Evolutionary conservation across 1,139 yeast genomes (phyloP).

Genomic region (Hansenula lynferdii): DNA sequence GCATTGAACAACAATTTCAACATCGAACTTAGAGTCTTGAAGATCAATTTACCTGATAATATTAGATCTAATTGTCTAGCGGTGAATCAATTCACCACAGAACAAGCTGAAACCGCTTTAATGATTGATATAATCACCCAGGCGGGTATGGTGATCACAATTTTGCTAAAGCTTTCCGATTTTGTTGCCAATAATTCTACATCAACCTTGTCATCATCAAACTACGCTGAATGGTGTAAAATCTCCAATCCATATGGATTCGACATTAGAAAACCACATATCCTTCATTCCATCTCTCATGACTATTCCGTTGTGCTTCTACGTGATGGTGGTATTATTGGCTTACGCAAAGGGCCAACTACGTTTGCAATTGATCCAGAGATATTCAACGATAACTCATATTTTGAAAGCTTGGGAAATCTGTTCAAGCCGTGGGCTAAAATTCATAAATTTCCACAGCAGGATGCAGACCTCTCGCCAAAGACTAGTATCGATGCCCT

Average conservation of each 20-base stretch:
- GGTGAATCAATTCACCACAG: constrained; percentile 10
- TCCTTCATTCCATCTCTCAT: constrained; percentile 42
- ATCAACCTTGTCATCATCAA: constrained; percentile 13
- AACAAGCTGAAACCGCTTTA: constrained; percentile 8
- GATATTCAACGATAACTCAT: constrained; percentile 52
- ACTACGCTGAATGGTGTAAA: constrained; percentile 47
- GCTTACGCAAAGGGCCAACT: constrained; percentile 36
- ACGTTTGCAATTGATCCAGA: constrained; percentile 43
- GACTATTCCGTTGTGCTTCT: constrained; percentile 49
- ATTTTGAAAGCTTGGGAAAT: constrained; percentile 37
- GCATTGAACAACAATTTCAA: constrained; percentile 17
- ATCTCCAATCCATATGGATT: constrained; percentile 72
- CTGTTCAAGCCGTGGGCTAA: constrained; percentile 23
- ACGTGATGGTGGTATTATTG: constrained; percentile 67
- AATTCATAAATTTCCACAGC: constrained; percentile 6
- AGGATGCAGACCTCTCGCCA: constrained; percentile 22
- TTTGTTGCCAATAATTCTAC: constrained; percentile 13
- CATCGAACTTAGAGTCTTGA: constrained; percentile 13
- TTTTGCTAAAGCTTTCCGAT: constrained; percentile 24
- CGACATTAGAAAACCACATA: constrained; percentile 60
- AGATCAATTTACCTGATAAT: constrained; percentile 23
- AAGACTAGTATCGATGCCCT: constrained; percentile 27
- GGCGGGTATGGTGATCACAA: constrained; percentile 31
- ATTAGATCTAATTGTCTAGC: constrained; percentile 18
- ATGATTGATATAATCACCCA: constrained; percentile 29